Base-by-base conservation (phyloP, 768 basidiomycete genomes). In the Pseudohyphozyma bogoriensis region DNA sequence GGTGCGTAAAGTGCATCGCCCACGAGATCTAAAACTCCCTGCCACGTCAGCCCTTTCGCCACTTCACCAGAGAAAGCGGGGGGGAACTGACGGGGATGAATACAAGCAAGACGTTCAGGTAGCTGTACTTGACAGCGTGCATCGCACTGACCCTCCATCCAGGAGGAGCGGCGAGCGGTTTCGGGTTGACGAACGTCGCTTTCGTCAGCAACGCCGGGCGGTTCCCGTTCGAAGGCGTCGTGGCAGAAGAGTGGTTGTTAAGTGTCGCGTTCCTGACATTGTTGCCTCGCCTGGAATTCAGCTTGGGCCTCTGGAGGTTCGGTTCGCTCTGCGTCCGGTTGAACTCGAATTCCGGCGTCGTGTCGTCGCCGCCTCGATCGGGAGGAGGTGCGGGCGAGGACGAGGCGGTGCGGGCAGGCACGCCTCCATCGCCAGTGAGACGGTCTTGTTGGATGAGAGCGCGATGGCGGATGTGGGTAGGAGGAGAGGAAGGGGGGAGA, bases 71-170 rank as follows among this genome's bases (percentile, higher is more conserved):
- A n/a, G 15, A 24, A 28, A 8, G 2, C 3, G 5, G 26, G 35
- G 16, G 11, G 10, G 22, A 28, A 56, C 59, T 37, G 18, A 60
- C 62, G 26, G 65, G 65, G 3, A 70, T 62, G 44, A 59, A 51
- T 49, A 69, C 53, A n/a, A 71, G 56, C 24, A 71, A 59, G 46
- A 69, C 44, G 51, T 68, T 68, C 36, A 71, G 59, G 64, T 65
- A 69, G 29, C 53, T 57, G 51, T 68, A 64, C 18, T 52, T 63
- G 37, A 32, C n/a, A 24, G 56, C 54, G 42, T 62, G 60, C 15
- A 50, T 8, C 49, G 62, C 18, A 36, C 60, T 65, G 18, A 59
- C 32, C 22, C 31, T 47, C 55, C 62, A 42, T 2, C 57, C 28
- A 0, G 64, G 64, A 33, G 56, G 53, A 40, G 54, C 53, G 22